Evolutionary conservation across 2,329 filamentous ascomycete genomes (phyloP), one percentile per base, ranked within the genome.

Genomic region (Arachnopeziza araneosa): DNA sequence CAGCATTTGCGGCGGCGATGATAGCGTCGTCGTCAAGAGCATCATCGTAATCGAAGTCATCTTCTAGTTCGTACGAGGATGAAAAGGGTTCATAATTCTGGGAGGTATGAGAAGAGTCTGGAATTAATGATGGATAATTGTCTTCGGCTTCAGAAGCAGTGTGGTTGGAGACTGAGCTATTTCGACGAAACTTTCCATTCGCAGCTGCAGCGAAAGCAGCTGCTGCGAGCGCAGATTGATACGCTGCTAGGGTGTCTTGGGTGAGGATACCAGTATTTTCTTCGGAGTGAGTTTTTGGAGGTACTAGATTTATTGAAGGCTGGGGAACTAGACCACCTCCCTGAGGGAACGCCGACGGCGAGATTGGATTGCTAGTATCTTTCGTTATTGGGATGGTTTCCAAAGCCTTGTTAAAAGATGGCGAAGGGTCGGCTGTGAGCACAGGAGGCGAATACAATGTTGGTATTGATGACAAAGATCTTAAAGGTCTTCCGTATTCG

Each of bases 1-100:
- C 93, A 0, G 93, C 93, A 68, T 99, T 99, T 5, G 95, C 95
- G 60, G 92, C 95, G 0, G 93, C 93, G 62, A 99, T 96, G 67
- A 98, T 95, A 32, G 87, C 86, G 68, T 97, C 93, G 66, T 98
- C 92, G 61, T 91, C 90, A 55, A 90, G 81, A 52, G 87, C 85
- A 61, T 87, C 84, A 66, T 83, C 80, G 58, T 83, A 83, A 53
- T 78, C 77, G 57, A 80, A 78, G 57, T 80, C 78, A 54, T 84
- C 77, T 52, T 73, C 68, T 24, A 74, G 30, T 17, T 71, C 67
- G 51, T 71, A 69, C 44, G 63, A 64, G 10, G 70, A 69, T 10
- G 71, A 72, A 53, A 72, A 71, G 1, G 74, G 64, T 32, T 71
- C 68, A 32, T 71, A 68, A 32, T 22, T 69, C n/a, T 70, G 64